Evolutionary conservation across 2,329 filamentous ascomycete species (phyloP), one percentile per base, ranked within the genome.

Genomic region (Bimuria novae-zelandiae): DNA sequence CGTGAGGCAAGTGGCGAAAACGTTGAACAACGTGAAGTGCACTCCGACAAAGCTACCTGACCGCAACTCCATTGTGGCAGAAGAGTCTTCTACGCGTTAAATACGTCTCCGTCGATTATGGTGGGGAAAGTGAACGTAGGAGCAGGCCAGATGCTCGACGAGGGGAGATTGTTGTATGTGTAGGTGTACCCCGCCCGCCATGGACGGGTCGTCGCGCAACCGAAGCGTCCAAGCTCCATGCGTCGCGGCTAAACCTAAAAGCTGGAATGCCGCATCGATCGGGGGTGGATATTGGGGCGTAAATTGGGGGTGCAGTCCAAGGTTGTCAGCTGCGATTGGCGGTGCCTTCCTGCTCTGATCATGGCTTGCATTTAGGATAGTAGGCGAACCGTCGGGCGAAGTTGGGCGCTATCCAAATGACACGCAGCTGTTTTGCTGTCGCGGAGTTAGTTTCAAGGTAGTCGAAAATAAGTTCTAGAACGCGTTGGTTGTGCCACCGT

Each of bases 1-100:
- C 11, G 57, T 74, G 25, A 60, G n/a, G 2, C 59, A 41, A n/a
- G 52, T 54, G 17, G 51, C 49, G 12, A 39, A 36, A 19, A 60
- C 25, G 32, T 42, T 51, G 35, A 25, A 45, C 19, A 48, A 16
- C 11, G 59, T 54, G 2, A 57, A 17, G 14, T 52, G 44, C n/a
- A 49, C 49, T 5, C 27, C 22, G 14, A 52, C 12, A 11, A 42
- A 30, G 23, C 36, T 43, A 19, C 36, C 30, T 19, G 19, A 16
- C 16, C 22, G 14, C 12, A 25, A 21, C 21, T 41, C 43, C 50
- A 52, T 52, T 36, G 27, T 30, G 42, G 35, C 17, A 37, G 48
- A 7, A 10, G 22, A 25, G 19, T 21, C 19, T 46, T 37, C 30
- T 11, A 46, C 32, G 43, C 32, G 21, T 27, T 22, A n/a, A 21